Evolutionary conservation across 2,329 filamentous ascomycete genomes (phyloP).

Genomic region (Aplosporella prunicola): DNA sequence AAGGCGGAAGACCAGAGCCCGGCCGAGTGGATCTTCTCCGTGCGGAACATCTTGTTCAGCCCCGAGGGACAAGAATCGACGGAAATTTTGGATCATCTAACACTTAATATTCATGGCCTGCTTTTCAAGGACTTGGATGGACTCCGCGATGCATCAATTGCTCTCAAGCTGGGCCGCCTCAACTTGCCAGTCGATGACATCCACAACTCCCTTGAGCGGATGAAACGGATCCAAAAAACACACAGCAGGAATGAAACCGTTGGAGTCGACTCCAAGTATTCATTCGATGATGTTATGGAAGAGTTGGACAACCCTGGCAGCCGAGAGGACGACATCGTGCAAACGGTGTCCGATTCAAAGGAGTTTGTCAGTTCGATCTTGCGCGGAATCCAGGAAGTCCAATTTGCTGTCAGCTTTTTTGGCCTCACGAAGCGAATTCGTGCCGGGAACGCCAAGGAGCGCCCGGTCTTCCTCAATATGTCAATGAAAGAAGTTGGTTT

Average conservation of each 20-base stretch:
- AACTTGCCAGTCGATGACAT: conserved; percentile 89
- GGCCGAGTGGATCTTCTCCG: conserved; percentile 86
- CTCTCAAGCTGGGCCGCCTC: conserved; percentile 81
- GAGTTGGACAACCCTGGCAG: conserved; percentile 63
- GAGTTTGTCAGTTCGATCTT: conserved; percentile 86
- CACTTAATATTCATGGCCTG: conserved; percentile 84
- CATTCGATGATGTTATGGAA: conserved; percentile 63
- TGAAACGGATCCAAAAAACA: conserved; percentile 35
- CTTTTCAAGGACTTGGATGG: conserved; percentile 79
- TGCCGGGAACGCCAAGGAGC: conserved; percentile 53
- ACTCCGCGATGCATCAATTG: conserved; percentile 78
- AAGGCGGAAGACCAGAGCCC: conserved; percentile 55
- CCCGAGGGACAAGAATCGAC: conserved; percentile 74
- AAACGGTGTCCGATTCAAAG: conserved; percentile 82
- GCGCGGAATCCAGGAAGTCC: conserved; percentile 88
- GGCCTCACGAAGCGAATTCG: conserved; percentile 74
- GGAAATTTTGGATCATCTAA: conserved; percentile 79
- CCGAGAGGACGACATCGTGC: conserved; percentile 59
- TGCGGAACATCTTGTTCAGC: conserved; percentile 81
- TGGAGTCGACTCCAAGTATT: conserved; percentile 44
- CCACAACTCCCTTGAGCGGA: conserved; percentile 49
- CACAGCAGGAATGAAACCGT: conserved; percentile 15
- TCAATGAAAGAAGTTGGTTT: conserved; percentile 96
- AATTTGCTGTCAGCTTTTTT: conserved; percentile 87
- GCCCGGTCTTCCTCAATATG: conserved; percentile 67